Percentiles rank a stretch among this genome's conserved stretches.
Evolutionary conservation across 305 asterid species (phyloP).

Genomic region (Solanum chacoense): DNA sequence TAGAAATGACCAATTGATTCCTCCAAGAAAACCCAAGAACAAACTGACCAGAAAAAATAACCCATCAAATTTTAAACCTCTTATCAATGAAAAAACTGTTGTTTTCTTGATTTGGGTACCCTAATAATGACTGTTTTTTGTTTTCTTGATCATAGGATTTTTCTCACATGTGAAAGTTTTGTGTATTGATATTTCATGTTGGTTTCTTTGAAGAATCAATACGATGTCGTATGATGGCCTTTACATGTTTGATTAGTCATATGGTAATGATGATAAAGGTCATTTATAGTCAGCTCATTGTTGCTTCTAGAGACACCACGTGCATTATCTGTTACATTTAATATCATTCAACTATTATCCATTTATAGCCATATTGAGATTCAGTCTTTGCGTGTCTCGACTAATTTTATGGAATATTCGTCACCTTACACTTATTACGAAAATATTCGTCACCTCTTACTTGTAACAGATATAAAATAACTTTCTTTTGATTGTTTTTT

Average conservation of each 20-base stretch:
- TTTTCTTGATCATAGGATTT: background rate
- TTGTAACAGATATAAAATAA: too few relatives aligned
- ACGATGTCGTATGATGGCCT: background rate
- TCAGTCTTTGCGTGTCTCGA: accelerated
- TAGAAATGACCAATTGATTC: background rate
- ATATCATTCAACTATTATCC: background rate
- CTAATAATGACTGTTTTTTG: background rate
- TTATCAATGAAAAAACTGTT: background rate
- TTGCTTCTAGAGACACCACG: background rate
- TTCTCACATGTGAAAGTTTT: background rate
- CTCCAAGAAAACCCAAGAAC: background rate
- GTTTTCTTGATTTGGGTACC: background rate
- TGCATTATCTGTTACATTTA: background rate
- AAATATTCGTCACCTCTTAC: too few relatives aligned
- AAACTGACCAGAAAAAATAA: background rate
- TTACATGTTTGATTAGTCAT: background rate
- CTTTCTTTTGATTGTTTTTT: too few relatives aligned
- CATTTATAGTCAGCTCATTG: background rate
- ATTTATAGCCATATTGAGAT: background rate
- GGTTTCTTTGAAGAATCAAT: background rate
- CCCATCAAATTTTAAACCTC: background rate
- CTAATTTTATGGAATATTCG: too few relatives aligned
- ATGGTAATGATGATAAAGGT: background rate
- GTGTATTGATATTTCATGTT: background rate
- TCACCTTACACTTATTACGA: accelerated